Base-by-base conservation (phyloP, 2,329 filamentous ascomycete genomes). In the Parascedosporium putredinis region DNA sequence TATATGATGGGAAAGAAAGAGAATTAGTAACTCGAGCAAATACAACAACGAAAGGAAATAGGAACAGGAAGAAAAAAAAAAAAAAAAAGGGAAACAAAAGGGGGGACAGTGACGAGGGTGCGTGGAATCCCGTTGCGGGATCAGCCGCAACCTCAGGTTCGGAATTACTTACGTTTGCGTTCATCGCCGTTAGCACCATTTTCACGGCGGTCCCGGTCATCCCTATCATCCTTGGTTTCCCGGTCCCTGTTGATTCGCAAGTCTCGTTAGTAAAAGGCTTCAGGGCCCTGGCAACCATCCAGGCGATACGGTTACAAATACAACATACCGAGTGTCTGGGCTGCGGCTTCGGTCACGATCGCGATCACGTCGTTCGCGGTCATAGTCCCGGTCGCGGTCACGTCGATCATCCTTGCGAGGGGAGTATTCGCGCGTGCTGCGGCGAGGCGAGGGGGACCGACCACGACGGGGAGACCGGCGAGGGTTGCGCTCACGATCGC, bases 371-470 rank as follows among this genome's bases (percentile, higher is more conserved):
- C 81, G 83, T 59, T 86, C 82, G 57, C 86, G 81, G 62, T 90
- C 84, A 55, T 86, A 82, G 62, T 88, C 86, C 56, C 85, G 81
- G 64, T 90, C 86, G 52, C 86, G 81, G 58, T 88, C 85, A 56
- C 85, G 83, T 46, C 88, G 85, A 55, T 94, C 88, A 56, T 95
- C 89, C 71, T 93, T 93, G 56, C 88, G 83, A 31, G 89, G 89
- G 55, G 88, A 94, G 65, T 87, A 88, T 58, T 93, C 86, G 55
- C 86, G 81, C 50, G 78, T 79, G 64, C 81, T 78, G 59, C 86
- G 83, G 56, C 88, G 84, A 55, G 88, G 88, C 55, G 84, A 86
- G 51, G 86, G 86, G 54, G 87, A 86, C 53, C 88, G 84, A 58
- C 84, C 76, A 54, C 80, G 76, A 53, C 81, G 81, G 55, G 80